Percentiles rank a stretch among this genome's conserved stretches.
Evolutionary conservation across 345 rosid genomes (phyloP).

Genomic region (Diplotaxis tenuifolia): DNA sequence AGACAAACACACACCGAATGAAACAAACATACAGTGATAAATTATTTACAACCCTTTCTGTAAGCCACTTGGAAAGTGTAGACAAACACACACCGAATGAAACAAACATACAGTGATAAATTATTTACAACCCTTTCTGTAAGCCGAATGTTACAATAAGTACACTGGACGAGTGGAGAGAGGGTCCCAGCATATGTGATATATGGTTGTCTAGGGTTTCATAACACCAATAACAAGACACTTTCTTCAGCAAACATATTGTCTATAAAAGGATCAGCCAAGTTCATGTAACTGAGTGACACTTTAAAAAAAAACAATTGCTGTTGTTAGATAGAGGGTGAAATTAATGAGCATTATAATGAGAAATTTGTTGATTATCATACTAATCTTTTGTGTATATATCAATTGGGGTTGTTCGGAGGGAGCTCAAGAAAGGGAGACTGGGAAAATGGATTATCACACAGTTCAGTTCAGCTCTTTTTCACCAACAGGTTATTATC

Average conservation of each 20-base stretch:
- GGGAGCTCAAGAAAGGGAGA: conserved; percentile 30
- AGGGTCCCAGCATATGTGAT: not conserved
- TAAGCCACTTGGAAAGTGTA: too few species aligned
- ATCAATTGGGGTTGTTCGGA: conserved; percentile 5
- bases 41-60: not conserved
- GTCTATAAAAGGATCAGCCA: not conserved
- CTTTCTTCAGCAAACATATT: not conserved
- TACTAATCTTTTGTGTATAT: conserved; percentile 23
- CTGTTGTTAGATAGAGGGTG: not conserved
- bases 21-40: too few species aligned
- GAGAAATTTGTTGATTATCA: conserved; percentile 10
- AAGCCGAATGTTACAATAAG: too few species aligned
- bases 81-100: too few species aligned
- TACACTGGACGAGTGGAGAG: not conserved
- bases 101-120: too few species aligned
- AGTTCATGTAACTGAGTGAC: not conserved
- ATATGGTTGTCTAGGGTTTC: not conserved
- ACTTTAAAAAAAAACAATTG: not conserved
- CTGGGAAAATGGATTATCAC: not conserved
- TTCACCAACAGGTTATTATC: not conserved
- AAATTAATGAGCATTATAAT: not conserved
- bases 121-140: not conserved
- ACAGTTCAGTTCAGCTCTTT: conserved; percentile 12
- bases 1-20: too few species aligned
- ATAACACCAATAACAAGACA: not conserved